Evolutionary conservation across 805 yeast species (phyloP).

Genomic region (Pichia insulana): DNA sequence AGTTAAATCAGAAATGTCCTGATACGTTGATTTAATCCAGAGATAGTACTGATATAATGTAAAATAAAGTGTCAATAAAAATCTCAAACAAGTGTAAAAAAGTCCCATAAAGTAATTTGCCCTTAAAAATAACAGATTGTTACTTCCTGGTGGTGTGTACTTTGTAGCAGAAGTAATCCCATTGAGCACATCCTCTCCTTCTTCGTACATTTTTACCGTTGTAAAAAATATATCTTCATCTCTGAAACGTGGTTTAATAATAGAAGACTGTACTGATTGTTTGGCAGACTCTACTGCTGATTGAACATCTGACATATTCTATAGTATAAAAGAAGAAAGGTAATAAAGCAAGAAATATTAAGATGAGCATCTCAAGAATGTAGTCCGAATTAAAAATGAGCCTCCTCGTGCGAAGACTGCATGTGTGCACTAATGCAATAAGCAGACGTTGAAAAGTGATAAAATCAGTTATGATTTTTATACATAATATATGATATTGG

Average conservation of each 20-base stretch:
- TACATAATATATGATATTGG: too few relatives aligned
- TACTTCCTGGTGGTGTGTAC: constrained; percentile 17
- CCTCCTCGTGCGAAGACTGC: background rate
- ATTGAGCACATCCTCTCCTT: constrained; percentile 5
- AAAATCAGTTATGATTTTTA: too few relatives aligned
- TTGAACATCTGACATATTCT: too few relatives aligned
- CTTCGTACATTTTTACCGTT: constrained; percentile 18
- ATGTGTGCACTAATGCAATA: background rate
- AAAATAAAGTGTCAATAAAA: constrained; percentile 10
- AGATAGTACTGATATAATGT: constrained; percentile 5
- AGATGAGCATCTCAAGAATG: background rate
- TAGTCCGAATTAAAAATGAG: background rate
- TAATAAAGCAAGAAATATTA: background rate
- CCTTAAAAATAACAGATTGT: constrained; percentile 10
- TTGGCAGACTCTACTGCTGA: constrained; percentile 8
- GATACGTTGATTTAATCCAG: background rate
- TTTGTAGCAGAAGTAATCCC: constrained; percentile 1
- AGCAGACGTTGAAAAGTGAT: too few relatives aligned
- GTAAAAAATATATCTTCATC: constrained; percentile 18
- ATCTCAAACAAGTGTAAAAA: constrained; percentile 14
- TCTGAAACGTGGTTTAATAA: constrained; percentile 21
- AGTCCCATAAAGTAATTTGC: constrained; percentile 11
- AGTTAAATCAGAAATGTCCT: constrained; percentile 1
- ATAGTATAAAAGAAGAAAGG: too few relatives aligned
- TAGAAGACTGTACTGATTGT: constrained; percentile 20